Base-by-base conservation (phyloP, 2,329 filamentous ascomycete genomes). In the Colletotrichum sp. region DNA sequence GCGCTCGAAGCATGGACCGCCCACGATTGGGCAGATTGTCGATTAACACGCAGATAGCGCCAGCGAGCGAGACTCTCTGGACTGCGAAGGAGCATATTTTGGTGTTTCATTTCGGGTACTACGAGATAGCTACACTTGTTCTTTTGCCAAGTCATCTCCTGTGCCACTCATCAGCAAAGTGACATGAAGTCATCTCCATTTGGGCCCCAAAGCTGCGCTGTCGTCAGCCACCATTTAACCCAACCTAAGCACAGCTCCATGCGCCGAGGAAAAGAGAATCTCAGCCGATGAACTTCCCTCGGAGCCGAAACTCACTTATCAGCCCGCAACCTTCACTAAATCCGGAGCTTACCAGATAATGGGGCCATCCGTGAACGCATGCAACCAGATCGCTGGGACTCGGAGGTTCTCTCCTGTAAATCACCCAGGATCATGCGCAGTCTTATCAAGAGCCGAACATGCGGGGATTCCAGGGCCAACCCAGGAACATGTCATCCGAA, bases 401-500 rank as follows among this genome's bases (percentile, higher is more conserved):
- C 16, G 65, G 21, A 32, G 32, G 16, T 32, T 9, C 10, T 8
- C 58, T 32, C 58, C 30, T 15, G 30, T 32, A 21, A 32, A 32
- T 32, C 30, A 21, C 28, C 58, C 8, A 57, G 65, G 65, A 34
- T 67, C 13, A 21, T 16, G 18, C 10, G 10, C 24, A n/a, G 24
- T 64, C 67, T 74, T 58, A 74, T 65, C 71, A 58, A 18, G 10
- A 24, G 8, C 15, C 18, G 15, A 65, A 58, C 66, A 28, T 36
- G 34, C 30, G 43, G 43, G 30, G 48, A 1, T 21, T 34, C 43
- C 38, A 34, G 58, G 57, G 5, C n/a, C 13, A 3, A 55, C 26
- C 71, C 66, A 32, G 66, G 71, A 67, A 26, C n/a, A 34, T 38
- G 34, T 58, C 32, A 36, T 48, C 63, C 70, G 34, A 48, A 26